phyloP scores from a whole-genome alignment of 2,329 filamentous ascomycete genomes.

The Elsinoe australis region DNA sequence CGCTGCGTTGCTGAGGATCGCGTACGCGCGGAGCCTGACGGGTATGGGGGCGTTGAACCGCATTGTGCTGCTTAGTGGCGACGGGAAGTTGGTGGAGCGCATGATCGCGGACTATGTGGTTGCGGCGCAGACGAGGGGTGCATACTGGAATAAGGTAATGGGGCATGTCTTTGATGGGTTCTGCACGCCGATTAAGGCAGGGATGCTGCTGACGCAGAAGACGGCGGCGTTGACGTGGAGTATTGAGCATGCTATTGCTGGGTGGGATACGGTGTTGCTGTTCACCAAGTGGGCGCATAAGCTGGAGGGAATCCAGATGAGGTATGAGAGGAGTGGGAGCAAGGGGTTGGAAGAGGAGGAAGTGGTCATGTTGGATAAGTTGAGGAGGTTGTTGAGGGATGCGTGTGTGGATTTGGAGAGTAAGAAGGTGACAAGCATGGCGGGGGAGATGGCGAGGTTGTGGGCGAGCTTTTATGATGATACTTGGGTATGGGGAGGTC shows the following conservation, averaged over 20 bases:
- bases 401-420: slow-evolving; percentile 36
- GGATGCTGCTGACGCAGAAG: slow-evolving; percentile 25
- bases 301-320: slow-evolving; percentile 3
- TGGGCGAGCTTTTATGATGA: slow-evolving; percentile 18
- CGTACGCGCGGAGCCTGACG: slow-evolving; percentile 28
- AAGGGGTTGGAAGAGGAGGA: slow-evolving; percentile 11
- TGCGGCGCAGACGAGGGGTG: slow-evolving; percentile 24
- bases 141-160: slow-evolving; percentile 27
- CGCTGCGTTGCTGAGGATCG: slow-evolving; percentile 30
- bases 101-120: slow-evolving; percentile 22
- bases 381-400: slow-evolving; percentile 22
- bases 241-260: slow-evolving; percentile 22
- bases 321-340: neutral
- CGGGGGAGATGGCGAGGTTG: slow-evolving; percentile 13
- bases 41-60: slow-evolving; percentile 28
- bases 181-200: slow-evolving; percentile 25
- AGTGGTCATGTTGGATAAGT: slow-evolving; percentile 6
- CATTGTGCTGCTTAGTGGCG: slow-evolving; percentile 26
- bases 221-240: slow-evolving; percentile 27
- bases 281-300: slow-evolving; percentile 17
- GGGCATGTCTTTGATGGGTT: slow-evolving; percentile 27
- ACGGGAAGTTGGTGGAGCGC: slow-evolving; percentile 15
- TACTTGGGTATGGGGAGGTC: slow-evolving; percentile 17
- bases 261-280: slow-evolving; percentile 16
- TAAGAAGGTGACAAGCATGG: slow-evolving; percentile 28